Evolutionary conservation across 305 asterid species (phyloP), one percentile per base, ranked within the genome.

Genomic region (Fraxinus baroniana): DNA sequence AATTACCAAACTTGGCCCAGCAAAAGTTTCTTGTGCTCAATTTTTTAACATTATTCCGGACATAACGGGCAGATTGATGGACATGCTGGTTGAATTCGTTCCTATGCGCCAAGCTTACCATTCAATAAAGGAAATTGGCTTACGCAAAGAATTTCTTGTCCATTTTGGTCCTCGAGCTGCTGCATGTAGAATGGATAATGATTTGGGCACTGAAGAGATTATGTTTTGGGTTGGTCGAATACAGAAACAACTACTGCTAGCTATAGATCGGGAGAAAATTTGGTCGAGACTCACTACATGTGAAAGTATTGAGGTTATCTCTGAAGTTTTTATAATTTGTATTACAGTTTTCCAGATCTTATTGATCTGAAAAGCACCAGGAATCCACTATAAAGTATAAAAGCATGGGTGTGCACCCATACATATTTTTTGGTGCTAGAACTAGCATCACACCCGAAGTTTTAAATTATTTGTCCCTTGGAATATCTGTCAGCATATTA

Each of bases 151-250:
- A 87, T 97, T 97, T 88, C 98, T 97, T 81, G 88, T 92, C 76
- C 98, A 97, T 87, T 92, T 97, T 92, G 99, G 99, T 86, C 91
- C 97, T 82, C 95, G 97, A 86, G 97, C 97, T 82, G 97, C 97
- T 78, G 86, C 90, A 13, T 90, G 88, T 85, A 89, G 91, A 87
- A 85, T 86, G 77, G 88, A 87, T 78, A 89, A 86, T 86, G 98
- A 92, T 84, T 83, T 85, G 81, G 91, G 91, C 73, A 86, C 90
- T 79, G 99, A 97, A 74, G 98, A 97, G 89, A 92, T 93, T 84
- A 78, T 88, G 79, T 94, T 94, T 84, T 97, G 99, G 99, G 98
- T 97, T 80, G 88, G 87, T 85, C 92, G 93, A 80, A 89, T 93
- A 83, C 98, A 97, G 88, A 95, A 90, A 84, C 94, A 91, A 91